Conservation (phyloP, 192 early-diverging fungal genomes). For the Irineochytrium annulatum region DNA sequence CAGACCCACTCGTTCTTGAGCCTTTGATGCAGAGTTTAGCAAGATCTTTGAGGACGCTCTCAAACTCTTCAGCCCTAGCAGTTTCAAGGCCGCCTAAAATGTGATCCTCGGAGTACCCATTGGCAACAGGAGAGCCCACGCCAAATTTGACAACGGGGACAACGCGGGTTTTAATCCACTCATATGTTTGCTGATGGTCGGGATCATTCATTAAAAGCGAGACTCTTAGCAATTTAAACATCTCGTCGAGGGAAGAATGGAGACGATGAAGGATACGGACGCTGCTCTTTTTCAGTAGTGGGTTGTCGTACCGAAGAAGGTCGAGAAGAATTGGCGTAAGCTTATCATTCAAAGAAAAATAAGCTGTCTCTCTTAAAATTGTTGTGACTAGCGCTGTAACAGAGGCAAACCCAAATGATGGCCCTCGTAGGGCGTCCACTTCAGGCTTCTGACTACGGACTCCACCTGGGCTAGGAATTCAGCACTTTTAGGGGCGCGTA, state of each 20-base stretch:
- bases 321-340: conserved; percentile 29
- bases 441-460: not conserved
- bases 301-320: conserved; percentile 24
- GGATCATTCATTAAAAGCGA: conserved; percentile 20
- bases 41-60: conserved; percentile 10
- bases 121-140: conserved; percentile 4
- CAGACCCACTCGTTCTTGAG: conserved; percentile 7
- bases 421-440: too few species aligned
- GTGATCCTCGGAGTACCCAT: not conserved
- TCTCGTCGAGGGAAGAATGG: conserved; percentile 24
- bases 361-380: conserved; percentile 19
- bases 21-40: conserved; percentile 15
- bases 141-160: conserved; percentile 11
- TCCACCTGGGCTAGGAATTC: not conserved
- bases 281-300: conserved; percentile 17
- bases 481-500: not conserved
- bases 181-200: conserved; percentile 11
- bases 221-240: conserved; percentile 8
- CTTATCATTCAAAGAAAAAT: conserved; percentile 24
- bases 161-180: conserved; percentile 22
- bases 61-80: conserved; percentile 1
- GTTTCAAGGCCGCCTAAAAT: conserved; percentile 19
- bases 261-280: conserved; percentile 24
- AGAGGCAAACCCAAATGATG: conserved; percentile 8
- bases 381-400: conserved; percentile 5